Evolutionary conservation across 83 land plant species (phyloP), one percentile per base, ranked within the genome.

Genomic region (Isoetes engelmannii): DNA sequence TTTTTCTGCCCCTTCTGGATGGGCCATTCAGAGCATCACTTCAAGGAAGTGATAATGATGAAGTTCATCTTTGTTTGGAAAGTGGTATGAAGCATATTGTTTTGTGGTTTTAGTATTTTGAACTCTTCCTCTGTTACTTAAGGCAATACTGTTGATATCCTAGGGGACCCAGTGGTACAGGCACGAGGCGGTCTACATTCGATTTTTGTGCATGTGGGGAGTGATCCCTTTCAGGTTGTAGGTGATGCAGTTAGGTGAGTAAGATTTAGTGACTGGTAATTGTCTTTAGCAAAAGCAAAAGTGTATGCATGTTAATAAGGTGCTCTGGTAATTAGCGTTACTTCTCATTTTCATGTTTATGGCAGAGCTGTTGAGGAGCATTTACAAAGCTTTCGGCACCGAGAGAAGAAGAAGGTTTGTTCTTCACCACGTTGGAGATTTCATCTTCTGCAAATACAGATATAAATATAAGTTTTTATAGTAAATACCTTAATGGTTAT

Each of bases 11-110:
- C 2, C 37, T 28, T 49, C 63, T 82, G 50, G 83, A 87, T 45
- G 90, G 87, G 41, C 54, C 83, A 4, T 87, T 87, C 69, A 77
- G 88, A 5, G 83, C 82, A 50, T 84, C 77, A 47, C 57, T 87
- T 4, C 87, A 87, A 56, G 90, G 90, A 15, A 78, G 77, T 58
- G 42, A 28, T 8, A 46, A 56, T n/a, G 90, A 87, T 74, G 76
- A 70, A 60, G 67, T 87, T 5, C 81, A 84, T 69, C 75, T 87
- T 37, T 84, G 87, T 74, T 18, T 87, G 7, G 90, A 87, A 69
- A 84, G 87, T 76, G 90, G 90, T 83, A 10, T 53, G 41, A 9
- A 10, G 20, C 47, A 47, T 20, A 49, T 20, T 67, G 5, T 51
- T 51, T n/a, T 51, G 3, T 51, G 3, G 3, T 51, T 12, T 51